Percentiles rank a stretch among this genome's conserved stretches.
Conservation (phyloP, 257 asterid species). For the Nicotiana tomentosiformis region DNA sequence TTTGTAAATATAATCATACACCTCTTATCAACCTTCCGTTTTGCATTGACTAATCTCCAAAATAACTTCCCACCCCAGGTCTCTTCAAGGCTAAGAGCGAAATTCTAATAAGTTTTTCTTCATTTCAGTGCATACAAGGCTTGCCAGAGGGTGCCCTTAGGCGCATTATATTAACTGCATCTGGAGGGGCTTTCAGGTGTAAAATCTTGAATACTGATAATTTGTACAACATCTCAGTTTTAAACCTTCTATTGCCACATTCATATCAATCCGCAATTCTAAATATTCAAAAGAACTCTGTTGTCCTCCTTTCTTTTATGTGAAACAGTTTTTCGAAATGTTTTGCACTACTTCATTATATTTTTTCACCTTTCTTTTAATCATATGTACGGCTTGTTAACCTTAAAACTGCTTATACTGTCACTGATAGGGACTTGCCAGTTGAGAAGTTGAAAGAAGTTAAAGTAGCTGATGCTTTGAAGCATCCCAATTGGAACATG, state of each 20-base stretch:
- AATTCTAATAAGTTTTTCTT: slow-evolving; percentile 13
- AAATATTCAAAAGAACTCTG: not conserved
- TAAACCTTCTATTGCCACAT: not conserved
- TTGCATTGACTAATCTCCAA: not conserved
- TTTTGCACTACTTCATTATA: not conserved
- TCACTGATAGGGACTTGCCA: slow-evolving; percentile 66
- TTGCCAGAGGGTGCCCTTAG: slow-evolving; percentile 95
- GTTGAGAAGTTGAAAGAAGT: slow-evolving; percentile 89
- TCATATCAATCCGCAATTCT: not conserved
- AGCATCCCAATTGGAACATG: slow-evolving; percentile 99
- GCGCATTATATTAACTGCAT: slow-evolving; percentile 92
- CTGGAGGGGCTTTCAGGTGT: slow-evolving; percentile 97
- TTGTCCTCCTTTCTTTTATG: not conserved
- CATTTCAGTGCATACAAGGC: slow-evolving; percentile 91
- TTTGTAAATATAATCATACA: not conserved
- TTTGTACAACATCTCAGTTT: not conserved
- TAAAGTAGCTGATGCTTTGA: slow-evolving; percentile 97
- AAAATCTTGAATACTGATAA: not conserved
- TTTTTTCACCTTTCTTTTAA: not conserved
- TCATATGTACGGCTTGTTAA: not conserved
- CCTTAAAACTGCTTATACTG: not conserved
- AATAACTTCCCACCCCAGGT: not conserved
- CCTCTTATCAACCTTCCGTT: not conserved
- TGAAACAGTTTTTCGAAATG: not conserved
- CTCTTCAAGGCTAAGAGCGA: not conserved